A percentile compares a stretch with the other conserved stretches of the same genome.
phyloP scores from a whole-genome alignment of 169 alveolate species.

The Theileria luwenshuni region DNA sequence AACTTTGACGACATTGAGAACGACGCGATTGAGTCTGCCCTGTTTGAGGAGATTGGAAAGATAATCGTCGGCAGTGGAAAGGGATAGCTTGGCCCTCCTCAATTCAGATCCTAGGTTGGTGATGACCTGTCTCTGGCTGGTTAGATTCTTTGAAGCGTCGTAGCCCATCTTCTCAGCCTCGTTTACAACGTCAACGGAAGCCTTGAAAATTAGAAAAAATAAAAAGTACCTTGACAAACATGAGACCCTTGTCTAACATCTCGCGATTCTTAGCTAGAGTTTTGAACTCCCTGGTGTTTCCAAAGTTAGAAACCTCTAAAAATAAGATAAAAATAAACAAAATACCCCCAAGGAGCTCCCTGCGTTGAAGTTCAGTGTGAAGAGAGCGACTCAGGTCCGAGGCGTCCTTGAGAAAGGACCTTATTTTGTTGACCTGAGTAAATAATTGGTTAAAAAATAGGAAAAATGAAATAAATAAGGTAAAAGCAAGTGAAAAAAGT shows the following conservation, averaged over 20 bases:
- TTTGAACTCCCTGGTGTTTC: slow-evolving; percentile 30
- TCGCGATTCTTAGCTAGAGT: slow-evolving; percentile 40
- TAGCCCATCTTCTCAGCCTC: slow-evolving; percentile 64
- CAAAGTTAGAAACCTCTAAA: slow-evolving; percentile 12
- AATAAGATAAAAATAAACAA: neutral
- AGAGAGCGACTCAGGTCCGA: slow-evolving; percentile 44
- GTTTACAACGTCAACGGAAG: slow-evolving; percentile 60
- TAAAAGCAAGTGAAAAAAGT: neutral
- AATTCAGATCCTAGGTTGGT: slow-evolving; percentile 32
- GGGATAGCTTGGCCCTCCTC: slow-evolving; percentile 15
- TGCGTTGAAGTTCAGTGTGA: slow-evolving; percentile 51
- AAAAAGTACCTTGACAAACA: slow-evolving; percentile 31
- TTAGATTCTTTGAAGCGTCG: slow-evolving; percentile 46
- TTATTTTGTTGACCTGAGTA: slow-evolving; percentile 19
- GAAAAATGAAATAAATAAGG: neutral
- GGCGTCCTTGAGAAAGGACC: slow-evolving; percentile 49
- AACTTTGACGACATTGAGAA: slow-evolving; percentile 38
- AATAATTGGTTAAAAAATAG: neutral
- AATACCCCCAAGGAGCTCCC: slow-evolving; percentile 59
- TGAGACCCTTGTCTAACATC: slow-evolving; percentile 49
- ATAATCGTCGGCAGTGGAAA: slow-evolving; percentile 60
- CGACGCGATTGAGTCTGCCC: slow-evolving; percentile 59
- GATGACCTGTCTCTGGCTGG: slow-evolving; percentile 46
- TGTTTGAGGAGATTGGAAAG: slow-evolving; percentile 57
- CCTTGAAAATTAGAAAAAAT: slow-evolving; percentile 6